phyloP scores from a whole-genome alignment of 176 grass and related monocot species.

The Panicum miliaceum region DNA sequence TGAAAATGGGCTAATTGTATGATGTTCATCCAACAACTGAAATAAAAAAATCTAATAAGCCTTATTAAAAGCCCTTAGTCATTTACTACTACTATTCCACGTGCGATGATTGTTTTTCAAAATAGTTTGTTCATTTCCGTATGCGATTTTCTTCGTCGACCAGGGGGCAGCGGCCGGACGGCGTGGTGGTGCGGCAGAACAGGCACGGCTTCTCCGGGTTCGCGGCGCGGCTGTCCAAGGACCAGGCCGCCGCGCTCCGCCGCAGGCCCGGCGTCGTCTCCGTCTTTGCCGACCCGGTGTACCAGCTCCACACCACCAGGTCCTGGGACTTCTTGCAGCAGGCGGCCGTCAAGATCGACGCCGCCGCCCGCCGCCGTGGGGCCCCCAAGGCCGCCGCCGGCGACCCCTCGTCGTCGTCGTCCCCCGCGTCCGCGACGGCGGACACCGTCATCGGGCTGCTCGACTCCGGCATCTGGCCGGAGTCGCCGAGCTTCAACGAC shows the following conservation, averaged over 20 bases:
- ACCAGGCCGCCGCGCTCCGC: slow-evolving; percentile 58
- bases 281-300: slow-evolving; percentile 73
- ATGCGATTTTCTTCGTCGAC: not conserved
- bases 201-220: slow-evolving; percentile 86
- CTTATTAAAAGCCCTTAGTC: too few species aligned
- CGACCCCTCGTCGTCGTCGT: not conserved
- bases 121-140: not conserved
- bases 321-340: slow-evolving; percentile 93
- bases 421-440: not conserved
- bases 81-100: too few species aligned
- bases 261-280: slow-evolving; percentile 67
- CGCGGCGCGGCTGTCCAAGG: slow-evolving; percentile 60
- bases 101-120: too few species aligned
- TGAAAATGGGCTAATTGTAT: too few species aligned
- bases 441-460: slow-evolving; percentile 80
- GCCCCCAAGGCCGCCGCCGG: not conserved
- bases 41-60: too few species aligned
- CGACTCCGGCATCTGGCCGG: slow-evolving; percentile 98
- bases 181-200: slow-evolving; percentile 70
- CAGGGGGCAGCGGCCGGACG: slow-evolving; percentile 46
- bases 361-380: not conserved
- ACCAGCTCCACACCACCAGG: slow-evolving; percentile 77
- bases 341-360: slow-evolving; percentile 41
- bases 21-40: too few species aligned
- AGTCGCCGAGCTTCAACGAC: slow-evolving; percentile 80